Evolutionary conservation across 106 monocot species (phyloP), one percentile per base, ranked within the genome.

Genomic region (Cymbidium sinense): DNA sequence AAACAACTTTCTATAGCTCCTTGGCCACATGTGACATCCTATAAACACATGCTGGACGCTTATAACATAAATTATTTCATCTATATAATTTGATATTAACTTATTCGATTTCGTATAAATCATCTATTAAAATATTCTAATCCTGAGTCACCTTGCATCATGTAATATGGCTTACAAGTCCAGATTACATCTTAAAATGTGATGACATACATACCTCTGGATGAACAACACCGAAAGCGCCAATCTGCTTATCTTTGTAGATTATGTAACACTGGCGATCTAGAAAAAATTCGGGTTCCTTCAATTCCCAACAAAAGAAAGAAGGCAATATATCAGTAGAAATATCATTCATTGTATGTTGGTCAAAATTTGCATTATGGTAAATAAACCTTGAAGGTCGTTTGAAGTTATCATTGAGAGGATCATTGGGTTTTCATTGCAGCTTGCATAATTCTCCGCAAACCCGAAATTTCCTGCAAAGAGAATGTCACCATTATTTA

Each of bases 151-250:
- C 9, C 41, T 41, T 41, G 41, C 41, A 41, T 7, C 41, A 41
- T 41, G 41, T 9, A 41, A 41, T n/a, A n/a, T n/a, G 12, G 9
- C 0, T 0, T 9, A 47, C 47, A 47, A 11, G 47, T 13, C 47
- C 47, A 47, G 0, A 12, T 47, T 47, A 15, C 12, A 13, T 47
- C 47, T 47, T 7, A 47, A 33, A 33, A 67, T 33, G 33, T 67
- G 67, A 33, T 3, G 54, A 4, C n/a, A n/a, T n/a, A 70, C 54
- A 0, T 86, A 91, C 91, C 91, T 88, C 84, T 34, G 91, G 88
- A 86, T 91, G 91, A 69, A 91, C 84, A 79, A 91, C 79, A 73
- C 91, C 91, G 69, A 88, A 88, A 35, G 58, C 70, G 39, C 91
- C 91, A 64, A 91, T 82, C 69, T 76, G 52, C 79, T 74, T 91